These are phyloP conservation scores for Cryptococcus jaspeensis DNA, from an alignment of 1,284 basidiomycete genomes.

Conservation along the genomic window DNA sequence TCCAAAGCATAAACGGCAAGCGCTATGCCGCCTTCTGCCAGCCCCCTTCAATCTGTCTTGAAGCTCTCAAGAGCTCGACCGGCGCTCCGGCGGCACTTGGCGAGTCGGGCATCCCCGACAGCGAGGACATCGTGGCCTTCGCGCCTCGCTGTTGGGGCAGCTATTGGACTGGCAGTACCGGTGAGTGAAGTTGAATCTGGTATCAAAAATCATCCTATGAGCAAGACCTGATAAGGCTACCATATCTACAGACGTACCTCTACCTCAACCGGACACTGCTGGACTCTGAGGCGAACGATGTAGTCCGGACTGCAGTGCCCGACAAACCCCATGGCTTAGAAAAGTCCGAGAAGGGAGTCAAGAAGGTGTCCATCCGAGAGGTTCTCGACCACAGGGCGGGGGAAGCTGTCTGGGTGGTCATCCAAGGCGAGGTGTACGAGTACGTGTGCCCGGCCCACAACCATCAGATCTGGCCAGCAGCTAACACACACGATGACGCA, in stretches of 20 bases:
- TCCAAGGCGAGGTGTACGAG: slow-evolving; percentile 48
- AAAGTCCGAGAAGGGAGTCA: background rate
- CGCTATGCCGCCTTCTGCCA: too few species aligned
- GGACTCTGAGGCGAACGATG: slow-evolving; percentile 17
- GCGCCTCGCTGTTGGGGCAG: too few species aligned
- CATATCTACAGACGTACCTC: slow-evolving; percentile 19
- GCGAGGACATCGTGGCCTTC: too few species aligned
- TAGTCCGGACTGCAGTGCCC: slow-evolving; percentile 7
- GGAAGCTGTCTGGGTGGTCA: slow-evolving; percentile 45
- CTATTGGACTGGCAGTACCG: background rate
- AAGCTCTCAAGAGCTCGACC: too few species aligned
- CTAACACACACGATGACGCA: slow-evolving; percentile 2
- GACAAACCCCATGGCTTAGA: slow-evolving; percentile 10
- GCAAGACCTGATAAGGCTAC: background rate
- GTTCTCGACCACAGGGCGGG: slow-evolving; percentile 34
- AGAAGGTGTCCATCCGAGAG: slow-evolving; percentile 25
- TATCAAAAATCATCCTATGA: too few species aligned
- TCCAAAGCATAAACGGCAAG: too few species aligned
- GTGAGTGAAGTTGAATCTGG: too few species aligned
- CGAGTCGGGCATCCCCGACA: too few species aligned
- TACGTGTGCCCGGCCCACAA: slow-evolving; percentile 17
- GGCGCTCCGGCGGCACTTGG: too few species aligned
- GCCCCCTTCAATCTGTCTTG: too few species aligned
- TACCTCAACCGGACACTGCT: slow-evolving; percentile 24
- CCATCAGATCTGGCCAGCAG: background rate